A percentile compares a stretch with the other conserved stretches of the same genome.
These are phyloP conservation scores for Acorus gramineus DNA, from an alignment of 106 monocot genomes.

Conservation along the genomic window DNA sequence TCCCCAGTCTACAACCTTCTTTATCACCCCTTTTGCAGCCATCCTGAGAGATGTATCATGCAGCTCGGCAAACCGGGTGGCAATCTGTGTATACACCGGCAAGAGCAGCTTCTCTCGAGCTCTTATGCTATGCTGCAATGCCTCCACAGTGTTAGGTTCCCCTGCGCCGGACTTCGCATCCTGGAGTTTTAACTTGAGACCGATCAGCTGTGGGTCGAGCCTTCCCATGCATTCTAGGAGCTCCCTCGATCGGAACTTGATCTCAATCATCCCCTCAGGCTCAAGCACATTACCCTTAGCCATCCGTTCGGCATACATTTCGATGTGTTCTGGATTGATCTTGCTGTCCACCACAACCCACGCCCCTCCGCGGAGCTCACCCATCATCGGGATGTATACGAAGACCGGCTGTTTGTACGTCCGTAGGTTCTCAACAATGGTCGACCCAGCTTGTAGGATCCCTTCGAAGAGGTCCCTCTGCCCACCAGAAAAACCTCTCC, in stretches of 20 bases:
- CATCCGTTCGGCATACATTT: slow-evolving; percentile 90
- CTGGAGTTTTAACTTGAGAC: slow-evolving; percentile 43
- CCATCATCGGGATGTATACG: slow-evolving; percentile 90
- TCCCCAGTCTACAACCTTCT: slow-evolving; percentile 76
- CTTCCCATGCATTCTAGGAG: slow-evolving; percentile 83
- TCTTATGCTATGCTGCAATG: slow-evolving; percentile 38
- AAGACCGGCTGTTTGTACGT: slow-evolving; percentile 92
- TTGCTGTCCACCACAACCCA: slow-evolving; percentile 99
- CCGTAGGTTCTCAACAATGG: slow-evolving; percentile 88
- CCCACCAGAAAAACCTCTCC: slow-evolving; percentile 97
- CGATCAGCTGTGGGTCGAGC: slow-evolving; percentile 56
- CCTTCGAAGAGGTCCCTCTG: slow-evolving; percentile 98
- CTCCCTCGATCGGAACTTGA: slow-evolving; percentile 85
- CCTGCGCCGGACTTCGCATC: slow-evolving; percentile 25
- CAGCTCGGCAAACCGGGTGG: slow-evolving; percentile 84
- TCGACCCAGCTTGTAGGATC: slow-evolving; percentile 94
- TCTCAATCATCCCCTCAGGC: slow-evolving; percentile 97
- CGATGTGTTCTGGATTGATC: slow-evolving; percentile 93
- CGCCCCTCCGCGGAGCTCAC: slow-evolving; percentile 93
- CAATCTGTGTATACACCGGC: slow-evolving; percentile 84
- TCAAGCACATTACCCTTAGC: slow-evolving; percentile 97
- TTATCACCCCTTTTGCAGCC: slow-evolving; percentile 80
- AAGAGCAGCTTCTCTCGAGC: slow-evolving; percentile 61
- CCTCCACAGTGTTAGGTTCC: slow-evolving; percentile 21
- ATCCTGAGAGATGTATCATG: slow-evolving; percentile 87